phyloP scores from a whole-genome alignment of 2,329 filamentous ascomycete species.

The Xylaria arbuscula region DNA sequence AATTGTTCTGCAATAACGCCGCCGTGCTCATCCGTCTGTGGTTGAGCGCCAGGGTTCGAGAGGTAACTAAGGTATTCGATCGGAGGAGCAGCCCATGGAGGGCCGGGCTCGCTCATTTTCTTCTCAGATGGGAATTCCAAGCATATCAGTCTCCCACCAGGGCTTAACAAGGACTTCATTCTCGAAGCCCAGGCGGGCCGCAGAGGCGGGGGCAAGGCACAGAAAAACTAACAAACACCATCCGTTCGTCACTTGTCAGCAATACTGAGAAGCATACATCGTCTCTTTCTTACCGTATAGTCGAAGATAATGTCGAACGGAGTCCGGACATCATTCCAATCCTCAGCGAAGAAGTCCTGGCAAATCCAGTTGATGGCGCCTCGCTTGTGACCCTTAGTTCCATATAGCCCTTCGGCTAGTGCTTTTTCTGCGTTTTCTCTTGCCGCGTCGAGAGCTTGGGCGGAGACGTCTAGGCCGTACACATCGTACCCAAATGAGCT shows the following conservation, averaged over 20 bases:
- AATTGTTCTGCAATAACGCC: constrained; percentile 52
- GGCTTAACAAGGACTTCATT: constrained; percentile 62
- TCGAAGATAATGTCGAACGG: constrained; percentile 75
- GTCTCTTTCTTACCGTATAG: constrained; percentile 62
- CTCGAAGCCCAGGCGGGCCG: constrained; percentile 55
- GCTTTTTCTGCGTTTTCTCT: constrained; percentile 55
- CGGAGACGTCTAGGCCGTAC: constrained; percentile 76
- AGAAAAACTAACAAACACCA: constrained; percentile 64
- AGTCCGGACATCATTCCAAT: constrained; percentile 58
- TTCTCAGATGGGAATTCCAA: constrained; percentile 85
- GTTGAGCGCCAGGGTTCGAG: constrained; percentile 72
- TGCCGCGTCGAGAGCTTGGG: constrained; percentile 59
- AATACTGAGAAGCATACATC: not conserved
- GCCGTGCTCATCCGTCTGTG: constrained; percentile 66
- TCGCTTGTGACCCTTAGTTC: constrained; percentile 52
- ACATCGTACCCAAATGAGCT: constrained; percentile 80
- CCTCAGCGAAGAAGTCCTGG: constrained; percentile 75
- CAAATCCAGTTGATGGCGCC: constrained; percentile 67
- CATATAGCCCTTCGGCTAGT: constrained; percentile 55
- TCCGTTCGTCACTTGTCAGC: constrained; percentile 13
- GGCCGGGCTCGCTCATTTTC: constrained; percentile 71
- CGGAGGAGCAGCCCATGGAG: constrained; percentile 77
- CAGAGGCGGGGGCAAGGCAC: constrained; percentile 66
- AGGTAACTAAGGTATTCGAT: constrained; percentile 79
- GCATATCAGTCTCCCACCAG: constrained; percentile 66